phyloP scores from a whole-genome alignment of 129 eudicot genomes.

The Tagetes patula region DNA sequence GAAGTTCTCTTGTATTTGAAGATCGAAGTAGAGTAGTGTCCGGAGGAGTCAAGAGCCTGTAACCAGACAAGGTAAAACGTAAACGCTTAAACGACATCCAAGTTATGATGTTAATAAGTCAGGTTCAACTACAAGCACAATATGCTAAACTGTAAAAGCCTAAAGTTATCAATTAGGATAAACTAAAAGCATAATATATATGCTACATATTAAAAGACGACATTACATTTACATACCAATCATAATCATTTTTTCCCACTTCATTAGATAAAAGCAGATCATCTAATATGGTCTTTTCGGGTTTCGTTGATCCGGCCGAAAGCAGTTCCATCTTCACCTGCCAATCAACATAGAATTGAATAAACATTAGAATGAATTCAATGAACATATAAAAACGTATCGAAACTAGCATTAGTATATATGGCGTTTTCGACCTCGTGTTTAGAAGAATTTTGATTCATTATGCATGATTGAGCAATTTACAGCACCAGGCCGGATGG shows the following conservation, averaged over 20 bases:
- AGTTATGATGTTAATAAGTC: not conserved
- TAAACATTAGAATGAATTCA: not conserved
- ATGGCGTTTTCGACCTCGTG: slow-evolving; percentile 13
- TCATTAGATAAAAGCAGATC: slow-evolving; percentile 66
- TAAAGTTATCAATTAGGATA: slow-evolving; percentile 2
- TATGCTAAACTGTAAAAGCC: not conserved
- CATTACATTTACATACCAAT: slow-evolving; percentile 52
- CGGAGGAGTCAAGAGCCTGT: slow-evolving; percentile 98
- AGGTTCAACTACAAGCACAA: not conserved
- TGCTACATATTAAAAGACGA: not conserved
- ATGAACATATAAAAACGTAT: too few species aligned
- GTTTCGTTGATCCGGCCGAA: slow-evolving; percentile 63
- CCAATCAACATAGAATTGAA: slow-evolving; percentile 22
- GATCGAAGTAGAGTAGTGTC: slow-evolving; percentile 80
- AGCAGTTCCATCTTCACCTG: slow-evolving; percentile 64
- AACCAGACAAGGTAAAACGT: slow-evolving; percentile 23
- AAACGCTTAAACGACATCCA: too few species aligned
- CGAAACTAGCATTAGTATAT: not conserved
- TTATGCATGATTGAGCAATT: slow-evolving; percentile 9
- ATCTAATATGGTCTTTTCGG: slow-evolving; percentile 54
- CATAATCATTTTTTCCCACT: slow-evolving; percentile 79
- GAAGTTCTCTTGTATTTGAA: slow-evolving; percentile 61
- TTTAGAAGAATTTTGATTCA: slow-evolving; percentile 52
- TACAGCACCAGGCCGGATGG: not conserved
- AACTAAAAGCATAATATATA: not conserved